These are phyloP conservation scores for Aspergillus conjunctus DNA, from an alignment of 495 filamentous ascomycete genomes.

Conservation along the genomic window DNA sequence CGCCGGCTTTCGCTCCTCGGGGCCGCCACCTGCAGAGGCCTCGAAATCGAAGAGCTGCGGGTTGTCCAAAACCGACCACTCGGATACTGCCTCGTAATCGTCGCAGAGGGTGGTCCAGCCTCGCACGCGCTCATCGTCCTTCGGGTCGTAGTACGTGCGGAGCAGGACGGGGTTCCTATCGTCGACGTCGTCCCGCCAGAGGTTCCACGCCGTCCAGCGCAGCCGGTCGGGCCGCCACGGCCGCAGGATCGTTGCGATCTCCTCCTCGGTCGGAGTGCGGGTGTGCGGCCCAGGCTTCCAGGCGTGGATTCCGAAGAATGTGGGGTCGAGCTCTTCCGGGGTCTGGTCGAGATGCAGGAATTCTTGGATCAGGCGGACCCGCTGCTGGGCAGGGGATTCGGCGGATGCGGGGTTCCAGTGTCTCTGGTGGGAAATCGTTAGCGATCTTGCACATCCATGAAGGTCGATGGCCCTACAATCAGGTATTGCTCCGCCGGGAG, in stretches of 20 bases:
- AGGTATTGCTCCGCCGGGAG: conserved; percentile 21
- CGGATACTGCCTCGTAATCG: conserved; percentile 9
- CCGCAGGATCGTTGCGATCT: conserved; percentile 21
- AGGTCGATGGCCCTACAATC: conserved; percentile 17
- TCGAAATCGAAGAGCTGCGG: conserved; percentile 14
- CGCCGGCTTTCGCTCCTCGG: background rate
- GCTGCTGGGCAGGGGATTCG: too few relatives aligned
- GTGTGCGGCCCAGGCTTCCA: background rate
- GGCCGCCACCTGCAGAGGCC: too few relatives aligned
- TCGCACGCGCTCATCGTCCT: conserved; percentile 19
- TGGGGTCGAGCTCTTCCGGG: conserved; percentile 13
- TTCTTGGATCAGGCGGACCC: conserved; percentile 17
- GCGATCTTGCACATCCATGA: too few relatives aligned
- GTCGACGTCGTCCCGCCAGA: background rate
- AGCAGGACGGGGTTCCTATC: conserved; percentile 13
- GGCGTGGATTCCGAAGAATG: background rate
- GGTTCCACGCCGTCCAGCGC: conserved; percentile 17
- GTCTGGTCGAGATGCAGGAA: conserved; percentile 23
- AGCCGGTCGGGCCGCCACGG: conserved; percentile 21
- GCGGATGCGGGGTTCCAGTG: too few relatives aligned
- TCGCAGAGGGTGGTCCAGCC: conserved; percentile 11
- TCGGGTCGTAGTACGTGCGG: conserved; percentile 20
- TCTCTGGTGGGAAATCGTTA: too few relatives aligned
- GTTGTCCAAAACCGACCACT: conserved; percentile 22
- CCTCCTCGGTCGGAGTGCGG: conserved; percentile 14